These are phyloP conservation scores for Raphanus sativus DNA, from an alignment of 345 rosid genomes.

Conservation along the genomic window DNA sequence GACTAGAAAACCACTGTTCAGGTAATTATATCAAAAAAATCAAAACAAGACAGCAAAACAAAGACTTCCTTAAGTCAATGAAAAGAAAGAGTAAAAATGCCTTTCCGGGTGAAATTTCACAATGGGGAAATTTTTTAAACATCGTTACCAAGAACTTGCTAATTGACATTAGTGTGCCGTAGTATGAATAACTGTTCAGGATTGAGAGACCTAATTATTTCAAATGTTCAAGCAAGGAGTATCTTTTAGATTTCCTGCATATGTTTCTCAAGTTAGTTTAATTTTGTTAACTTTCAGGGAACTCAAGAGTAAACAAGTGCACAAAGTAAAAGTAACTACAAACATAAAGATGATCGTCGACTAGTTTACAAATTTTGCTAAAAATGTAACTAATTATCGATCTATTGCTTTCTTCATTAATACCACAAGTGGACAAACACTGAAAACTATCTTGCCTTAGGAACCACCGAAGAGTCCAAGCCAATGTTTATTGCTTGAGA, in stretches of 20 bases:
- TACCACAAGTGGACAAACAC: too few relatives aligned
- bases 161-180: not conserved
- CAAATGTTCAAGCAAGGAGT: not conserved
- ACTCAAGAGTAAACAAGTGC: too few relatives aligned
- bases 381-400: too few relatives aligned
- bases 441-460: conserved; percentile 19
- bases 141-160: not conserved
- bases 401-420: too few relatives aligned
- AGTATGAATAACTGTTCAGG: not conserved
- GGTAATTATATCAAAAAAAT: not conserved
- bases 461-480: conserved; percentile 22
- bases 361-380: too few relatives aligned
- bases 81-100: not conserved
- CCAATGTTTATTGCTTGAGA: conserved; percentile 4
- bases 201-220: not conserved
- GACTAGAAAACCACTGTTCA: too few relatives aligned
- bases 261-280: not conserved
- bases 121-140: not conserved
- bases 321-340: too few relatives aligned
- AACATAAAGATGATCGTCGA: too few relatives aligned
- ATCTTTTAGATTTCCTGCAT: not conserved
- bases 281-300: too few relatives aligned
- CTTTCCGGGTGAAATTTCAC: not conserved
- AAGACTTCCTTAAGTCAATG: conserved; percentile 11
- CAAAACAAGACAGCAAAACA: not conserved